These are phyloP conservation scores for Bocquillonia castaneifolia DNA, from an alignment of 441 rosid species.

Conservation along the genomic window DNA sequence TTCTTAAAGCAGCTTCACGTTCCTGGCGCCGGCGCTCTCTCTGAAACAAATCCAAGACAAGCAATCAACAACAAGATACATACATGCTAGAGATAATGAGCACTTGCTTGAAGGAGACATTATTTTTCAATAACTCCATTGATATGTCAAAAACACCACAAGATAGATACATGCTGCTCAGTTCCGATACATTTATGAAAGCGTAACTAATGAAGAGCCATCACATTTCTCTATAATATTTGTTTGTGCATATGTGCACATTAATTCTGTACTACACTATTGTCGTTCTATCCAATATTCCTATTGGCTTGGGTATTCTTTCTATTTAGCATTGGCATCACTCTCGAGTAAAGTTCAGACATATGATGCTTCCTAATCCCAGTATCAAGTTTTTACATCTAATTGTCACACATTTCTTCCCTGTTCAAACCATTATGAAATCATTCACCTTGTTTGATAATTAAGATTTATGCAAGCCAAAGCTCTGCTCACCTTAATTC, in stretches of 20 bases:
- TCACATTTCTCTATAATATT: neutral
- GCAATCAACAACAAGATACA: conserved; percentile 1
- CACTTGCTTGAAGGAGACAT: neutral
- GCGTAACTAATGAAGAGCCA: neutral
- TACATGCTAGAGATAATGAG: neutral
- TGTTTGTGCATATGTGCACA: no score
- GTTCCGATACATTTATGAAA: neutral
- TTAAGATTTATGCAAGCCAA: neutral
- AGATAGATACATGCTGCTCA: neutral
- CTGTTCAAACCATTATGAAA: neutral
- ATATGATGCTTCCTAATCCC: neutral
- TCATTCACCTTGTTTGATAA: neutral
- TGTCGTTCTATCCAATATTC: neutral
- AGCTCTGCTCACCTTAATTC: neutral
- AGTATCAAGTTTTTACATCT: neutral
- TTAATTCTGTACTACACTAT: neutral
- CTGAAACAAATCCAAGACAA: conserved; percentile 18
- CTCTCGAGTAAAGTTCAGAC: neutral
- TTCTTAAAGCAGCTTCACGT: conserved; percentile 29
- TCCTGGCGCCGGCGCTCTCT: conserved; percentile 32
- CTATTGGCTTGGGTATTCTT: neutral
- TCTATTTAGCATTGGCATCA: neutral
- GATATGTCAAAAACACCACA: no score
- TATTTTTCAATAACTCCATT: neutral
- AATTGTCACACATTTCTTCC: neutral